phyloP scores from a whole-genome alignment of 1,284 basidiomycete genomes.

The Tranzscheliella williamsii region DNA sequence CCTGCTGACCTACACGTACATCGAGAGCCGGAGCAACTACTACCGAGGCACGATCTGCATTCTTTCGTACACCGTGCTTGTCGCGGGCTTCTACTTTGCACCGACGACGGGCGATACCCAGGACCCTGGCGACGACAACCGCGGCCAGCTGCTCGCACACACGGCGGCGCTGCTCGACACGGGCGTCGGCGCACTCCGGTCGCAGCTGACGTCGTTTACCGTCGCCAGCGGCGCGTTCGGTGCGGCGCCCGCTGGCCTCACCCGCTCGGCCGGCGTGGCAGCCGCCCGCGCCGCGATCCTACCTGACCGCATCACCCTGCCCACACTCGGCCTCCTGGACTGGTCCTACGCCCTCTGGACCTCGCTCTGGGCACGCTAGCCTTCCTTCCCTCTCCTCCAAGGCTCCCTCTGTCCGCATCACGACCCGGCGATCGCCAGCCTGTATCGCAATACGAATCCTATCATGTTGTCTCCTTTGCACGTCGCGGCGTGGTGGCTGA shows the following conservation, averaged over 20 bases:
- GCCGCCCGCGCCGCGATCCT: slow-evolving; percentile 1
- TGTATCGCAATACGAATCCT: too few relatives aligned
- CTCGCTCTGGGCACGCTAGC: slow-evolving; percentile 30
- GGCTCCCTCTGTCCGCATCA: too few relatives aligned
- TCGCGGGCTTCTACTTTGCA: slow-evolving; percentile 59
- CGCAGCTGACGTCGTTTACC: slow-evolving; percentile 8
- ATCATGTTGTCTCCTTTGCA: too few relatives aligned
- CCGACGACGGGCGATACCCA: slow-evolving; percentile 50
- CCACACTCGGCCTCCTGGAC: slow-evolving; percentile 3
- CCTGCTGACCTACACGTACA: slow-evolving; percentile 97
- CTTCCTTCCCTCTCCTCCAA: too few relatives aligned
- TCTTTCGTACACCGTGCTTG: slow-evolving; percentile 52
- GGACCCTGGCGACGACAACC: slow-evolving; percentile 41
- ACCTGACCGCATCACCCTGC: slow-evolving; percentile 7
- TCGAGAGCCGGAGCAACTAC: slow-evolving; percentile 96
- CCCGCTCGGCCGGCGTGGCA: slow-evolving; percentile 2
- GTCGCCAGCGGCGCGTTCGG: slow-evolving; percentile 23
- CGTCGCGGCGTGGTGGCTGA: too few relatives aligned
- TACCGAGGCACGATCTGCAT: slow-evolving; percentile 59
- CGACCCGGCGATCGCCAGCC: too few relatives aligned
- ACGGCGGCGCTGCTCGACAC: slow-evolving; percentile 1
- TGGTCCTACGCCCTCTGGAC: slow-evolving; percentile 29
- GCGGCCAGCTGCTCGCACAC: slow-evolving; percentile 1
- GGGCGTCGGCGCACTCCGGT: neutral
- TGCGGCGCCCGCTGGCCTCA: slow-evolving; percentile 2